These are phyloP conservation scores for Dendrobium nobile DNA, from an alignment of 106 monocot genomes.

Conservation along the genomic window DNA sequence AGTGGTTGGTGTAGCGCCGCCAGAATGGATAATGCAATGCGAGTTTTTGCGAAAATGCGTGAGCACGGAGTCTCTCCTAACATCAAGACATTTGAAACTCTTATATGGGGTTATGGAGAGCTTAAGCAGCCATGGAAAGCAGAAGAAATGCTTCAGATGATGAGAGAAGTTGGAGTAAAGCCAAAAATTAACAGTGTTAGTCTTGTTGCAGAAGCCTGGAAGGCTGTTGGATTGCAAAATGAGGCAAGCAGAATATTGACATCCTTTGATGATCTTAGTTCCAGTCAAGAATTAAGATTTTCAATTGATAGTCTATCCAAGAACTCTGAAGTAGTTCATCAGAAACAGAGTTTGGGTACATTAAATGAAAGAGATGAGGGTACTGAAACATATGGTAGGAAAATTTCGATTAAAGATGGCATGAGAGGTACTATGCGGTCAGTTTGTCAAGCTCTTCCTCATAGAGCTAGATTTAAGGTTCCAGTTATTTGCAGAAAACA, in stretches of 20 bases:
- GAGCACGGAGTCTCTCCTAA: constrained; percentile 52
- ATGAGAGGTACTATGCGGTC: constrained; percentile 5
- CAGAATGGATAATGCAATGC: constrained; percentile 76
- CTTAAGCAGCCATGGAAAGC: constrained; percentile 74
- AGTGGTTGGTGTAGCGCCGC: constrained; percentile 86
- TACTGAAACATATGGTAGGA: neutral
- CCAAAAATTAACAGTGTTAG: constrained; percentile 36
- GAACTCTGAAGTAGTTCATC: neutral
- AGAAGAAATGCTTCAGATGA: constrained; percentile 68
- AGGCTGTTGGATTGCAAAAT: constrained; percentile 45
- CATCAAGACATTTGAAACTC: constrained; percentile 76
- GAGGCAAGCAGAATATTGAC: constrained; percentile 46
- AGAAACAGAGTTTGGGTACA: neutral
- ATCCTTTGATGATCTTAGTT: neutral
- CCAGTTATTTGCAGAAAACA: constrained; percentile 24
- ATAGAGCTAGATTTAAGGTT: constrained; percentile 7
- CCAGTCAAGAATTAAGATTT: neutral
- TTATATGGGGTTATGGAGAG: constrained; percentile 89
- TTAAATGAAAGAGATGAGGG: neutral
- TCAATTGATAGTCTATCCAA: neutral
- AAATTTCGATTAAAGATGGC: constrained; percentile 10
- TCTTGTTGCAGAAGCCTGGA: constrained; percentile 81
- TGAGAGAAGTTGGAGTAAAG: constrained; percentile 42
- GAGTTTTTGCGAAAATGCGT: constrained; percentile 49
- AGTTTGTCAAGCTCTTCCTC: neutral